Conservation (phyloP, 106 monocot species). For the Acorus calamus region DNA sequence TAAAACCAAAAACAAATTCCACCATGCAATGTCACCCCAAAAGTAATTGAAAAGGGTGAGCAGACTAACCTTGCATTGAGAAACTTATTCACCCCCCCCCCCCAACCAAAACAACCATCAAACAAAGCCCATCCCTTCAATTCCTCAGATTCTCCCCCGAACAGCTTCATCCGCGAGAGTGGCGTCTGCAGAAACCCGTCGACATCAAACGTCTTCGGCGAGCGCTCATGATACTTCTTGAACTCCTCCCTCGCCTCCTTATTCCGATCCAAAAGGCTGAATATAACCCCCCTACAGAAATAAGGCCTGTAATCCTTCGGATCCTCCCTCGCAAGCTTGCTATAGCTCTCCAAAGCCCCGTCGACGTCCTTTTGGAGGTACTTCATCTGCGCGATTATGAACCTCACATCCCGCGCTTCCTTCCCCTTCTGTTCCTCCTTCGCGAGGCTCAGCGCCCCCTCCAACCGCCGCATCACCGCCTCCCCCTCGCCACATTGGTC, state of each 20-base stretch:
- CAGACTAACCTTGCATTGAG: too few relatives aligned
- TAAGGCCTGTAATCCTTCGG: constrained; percentile 56
- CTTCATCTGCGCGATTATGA: constrained; percentile 68
- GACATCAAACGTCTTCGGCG: constrained; percentile 44
- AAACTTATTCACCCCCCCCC: background rate
- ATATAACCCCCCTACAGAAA: constrained; percentile 79
- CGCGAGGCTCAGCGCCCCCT: constrained; percentile 45
- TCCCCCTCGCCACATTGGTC: constrained; percentile 44
- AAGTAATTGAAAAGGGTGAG: too few relatives aligned
- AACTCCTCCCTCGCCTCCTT: constrained; percentile 69
- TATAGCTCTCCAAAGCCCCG: constrained; percentile 50
- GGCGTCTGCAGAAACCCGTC: constrained; percentile 53
- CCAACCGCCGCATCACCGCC: constrained; percentile 30
- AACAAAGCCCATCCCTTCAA: background rate
- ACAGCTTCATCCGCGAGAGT: constrained; percentile 46
- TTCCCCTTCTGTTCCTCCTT: constrained; percentile 27
- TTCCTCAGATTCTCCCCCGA: constrained; percentile 21
- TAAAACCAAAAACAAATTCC: too few relatives aligned
- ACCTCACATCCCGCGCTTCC: constrained; percentile 44
- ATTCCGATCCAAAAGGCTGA: constrained; percentile 38
- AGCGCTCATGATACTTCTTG: constrained; percentile 44
- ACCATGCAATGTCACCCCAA: too few relatives aligned
- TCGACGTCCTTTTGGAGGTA: constrained; percentile 68
- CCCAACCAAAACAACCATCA: background rate
- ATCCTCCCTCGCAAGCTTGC: constrained; percentile 58